Conservation (phyloP, 192 early-diverging fungal species). For the Backusella mclennaniae region DNA sequence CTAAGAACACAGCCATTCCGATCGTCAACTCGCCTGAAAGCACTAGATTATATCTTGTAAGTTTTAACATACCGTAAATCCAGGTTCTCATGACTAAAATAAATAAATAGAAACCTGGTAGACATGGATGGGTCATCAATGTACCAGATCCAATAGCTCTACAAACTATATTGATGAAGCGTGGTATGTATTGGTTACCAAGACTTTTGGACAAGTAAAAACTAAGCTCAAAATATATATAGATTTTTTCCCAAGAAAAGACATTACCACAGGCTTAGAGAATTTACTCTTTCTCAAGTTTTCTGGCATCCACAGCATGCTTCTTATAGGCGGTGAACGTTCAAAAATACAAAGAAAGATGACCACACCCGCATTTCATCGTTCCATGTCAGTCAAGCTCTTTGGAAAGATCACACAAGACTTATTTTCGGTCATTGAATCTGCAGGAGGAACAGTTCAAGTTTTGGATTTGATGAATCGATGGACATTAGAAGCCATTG, state of each 20-base stretch:
- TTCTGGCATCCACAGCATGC: background rate
- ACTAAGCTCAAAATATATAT: background rate
- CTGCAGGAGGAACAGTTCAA: background rate
- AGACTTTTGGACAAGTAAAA: background rate
- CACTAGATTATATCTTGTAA: background rate
- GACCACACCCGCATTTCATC: conserved; percentile 27
- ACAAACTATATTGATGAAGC: conserved; percentile 6
- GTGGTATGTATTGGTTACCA: background rate
- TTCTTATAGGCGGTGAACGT: background rate
- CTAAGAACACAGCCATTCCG: background rate
- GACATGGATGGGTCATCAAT: background rate
- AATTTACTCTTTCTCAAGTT: background rate
- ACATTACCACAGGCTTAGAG: background rate
- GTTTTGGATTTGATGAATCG: conserved; percentile 15
- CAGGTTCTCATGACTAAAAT: background rate
- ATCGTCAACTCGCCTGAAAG: background rate
- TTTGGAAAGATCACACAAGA: conserved; percentile 20
- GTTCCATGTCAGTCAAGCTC: conserved; percentile 22
- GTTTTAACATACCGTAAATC: background rate
- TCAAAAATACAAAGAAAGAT: conserved; percentile 10
- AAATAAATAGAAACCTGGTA: background rate
- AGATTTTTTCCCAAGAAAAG: conserved; percentile 19
- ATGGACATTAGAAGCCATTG: conserved; percentile 31
- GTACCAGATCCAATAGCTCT: background rate
- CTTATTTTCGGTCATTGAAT: conserved; percentile 18